These are phyloP conservation scores for Gossypium trilobum DNA, from an alignment of 441 rosid species.

Conservation along the genomic window DNA sequence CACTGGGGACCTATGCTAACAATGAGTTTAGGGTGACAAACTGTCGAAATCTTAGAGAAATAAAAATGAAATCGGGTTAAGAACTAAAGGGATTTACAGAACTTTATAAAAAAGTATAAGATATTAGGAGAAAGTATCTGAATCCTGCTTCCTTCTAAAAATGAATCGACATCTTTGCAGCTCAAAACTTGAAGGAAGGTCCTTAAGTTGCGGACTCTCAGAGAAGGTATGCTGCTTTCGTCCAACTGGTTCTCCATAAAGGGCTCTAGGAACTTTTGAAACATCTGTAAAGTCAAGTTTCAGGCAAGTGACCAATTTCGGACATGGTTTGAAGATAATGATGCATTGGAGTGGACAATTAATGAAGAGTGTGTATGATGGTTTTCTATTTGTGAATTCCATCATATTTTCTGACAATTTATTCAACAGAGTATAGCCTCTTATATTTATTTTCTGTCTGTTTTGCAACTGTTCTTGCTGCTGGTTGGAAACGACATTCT, in stretches of 20 bases:
- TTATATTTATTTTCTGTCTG: background rate
- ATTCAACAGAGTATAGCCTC: background rate
- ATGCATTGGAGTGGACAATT: conserved; percentile 77
- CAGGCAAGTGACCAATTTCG: conserved; percentile 67
- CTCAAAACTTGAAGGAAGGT: conserved; percentile 76
- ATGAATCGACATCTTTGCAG: conserved; percentile 26
- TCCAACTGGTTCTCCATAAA: background rate
- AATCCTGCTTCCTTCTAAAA: background rate
- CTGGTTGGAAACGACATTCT: conserved; percentile 19
- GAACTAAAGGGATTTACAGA: background rate
- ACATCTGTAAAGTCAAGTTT: conserved; percentile 15
- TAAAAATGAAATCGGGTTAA: too few relatives aligned
- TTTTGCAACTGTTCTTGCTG: conserved; percentile 56
- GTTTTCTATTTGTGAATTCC: background rate
- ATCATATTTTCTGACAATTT: background rate
- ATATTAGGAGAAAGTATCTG: background rate
- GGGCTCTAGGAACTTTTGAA: background rate
- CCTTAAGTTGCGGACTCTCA: conserved; percentile 65
- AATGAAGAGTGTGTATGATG: conserved; percentile 51
- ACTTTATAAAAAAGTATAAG: background rate
- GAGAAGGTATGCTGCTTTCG: conserved; percentile 49
- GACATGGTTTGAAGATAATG: conserved; percentile 68
- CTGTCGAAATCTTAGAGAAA: background rate
- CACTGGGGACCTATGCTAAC: background rate
- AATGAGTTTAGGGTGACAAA: background rate